Evolutionary conservation across 495 filamentous ascomycete genomes (phyloP).

Genomic region (Penicillium lagena): DNA sequence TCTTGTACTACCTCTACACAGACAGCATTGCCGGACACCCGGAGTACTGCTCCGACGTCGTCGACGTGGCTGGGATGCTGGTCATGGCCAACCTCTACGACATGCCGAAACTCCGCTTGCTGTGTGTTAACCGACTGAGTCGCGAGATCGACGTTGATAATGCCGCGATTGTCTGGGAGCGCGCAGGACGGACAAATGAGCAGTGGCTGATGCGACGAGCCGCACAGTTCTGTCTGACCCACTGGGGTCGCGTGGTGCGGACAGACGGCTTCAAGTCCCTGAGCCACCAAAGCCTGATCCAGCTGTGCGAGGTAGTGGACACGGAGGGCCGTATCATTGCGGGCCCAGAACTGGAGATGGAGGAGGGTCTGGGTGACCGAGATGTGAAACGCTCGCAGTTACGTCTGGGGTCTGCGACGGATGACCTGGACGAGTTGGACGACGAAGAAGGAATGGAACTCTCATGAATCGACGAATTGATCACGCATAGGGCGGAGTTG

Average conservation of each 20-base stretch:
- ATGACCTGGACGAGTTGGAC: conserved; percentile 57
- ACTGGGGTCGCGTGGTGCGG: conserved; percentile 93
- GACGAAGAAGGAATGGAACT: conserved; percentile 69
- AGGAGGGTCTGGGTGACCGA: conserved; percentile 48
- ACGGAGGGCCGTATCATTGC: conserved; percentile 80
- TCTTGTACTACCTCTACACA: conserved; percentile 94
- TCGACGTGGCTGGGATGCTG: conserved; percentile 88
- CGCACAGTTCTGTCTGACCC: conserved; percentile 76
- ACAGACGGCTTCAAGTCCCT: conserved; percentile 80
- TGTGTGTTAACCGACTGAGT: conserved; percentile 81
- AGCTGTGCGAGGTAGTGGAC: conserved; percentile 90
- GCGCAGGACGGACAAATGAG: conserved; percentile 80
- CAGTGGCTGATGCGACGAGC: conserved; percentile 88
- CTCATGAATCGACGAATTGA: conserved; percentile 30
- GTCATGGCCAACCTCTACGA: conserved; percentile 98
- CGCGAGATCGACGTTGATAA: conserved; percentile 90
- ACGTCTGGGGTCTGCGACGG: conserved; percentile 46
- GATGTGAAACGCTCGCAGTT: conserved; percentile 36
- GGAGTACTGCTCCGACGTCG: conserved; percentile 61
- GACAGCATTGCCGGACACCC: conserved; percentile 73
- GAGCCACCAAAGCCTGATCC: conserved; percentile 68
- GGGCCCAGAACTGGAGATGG: conserved; percentile 77
- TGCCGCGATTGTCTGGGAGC: conserved; percentile 93
- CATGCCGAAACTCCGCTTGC: conserved; percentile 81
- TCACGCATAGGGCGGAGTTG: conserved; percentile 20